phyloP scores from a whole-genome alignment of 768 basidiomycete genomes.

The Brasilioporus rufonigricans region DNA sequence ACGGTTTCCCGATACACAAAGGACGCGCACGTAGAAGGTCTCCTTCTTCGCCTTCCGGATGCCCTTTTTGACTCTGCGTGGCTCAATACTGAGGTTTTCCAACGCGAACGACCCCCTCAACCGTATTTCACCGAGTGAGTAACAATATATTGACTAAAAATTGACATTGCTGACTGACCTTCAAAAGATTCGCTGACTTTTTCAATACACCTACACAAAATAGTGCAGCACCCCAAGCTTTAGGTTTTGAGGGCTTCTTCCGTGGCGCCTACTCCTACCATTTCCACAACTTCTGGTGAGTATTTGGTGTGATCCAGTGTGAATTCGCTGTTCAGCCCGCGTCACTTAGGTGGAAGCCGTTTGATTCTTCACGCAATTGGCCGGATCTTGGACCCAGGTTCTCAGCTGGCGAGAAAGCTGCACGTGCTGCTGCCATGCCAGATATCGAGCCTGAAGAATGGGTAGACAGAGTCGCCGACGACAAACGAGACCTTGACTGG shows the following conservation, averaged over 20 bases:
- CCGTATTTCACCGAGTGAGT: slow-evolving; percentile 86
- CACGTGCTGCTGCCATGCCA: slow-evolving; percentile 45
- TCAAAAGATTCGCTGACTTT: slow-evolving; percentile 76
- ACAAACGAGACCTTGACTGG: slow-evolving; percentile 87
- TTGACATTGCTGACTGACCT: neutral
- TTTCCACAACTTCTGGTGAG: slow-evolving; percentile 91
- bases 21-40: slow-evolving; percentile 81
- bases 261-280: slow-evolving; percentile 94
- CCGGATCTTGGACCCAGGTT: slow-evolving; percentile 89
- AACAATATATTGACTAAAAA: neutral
- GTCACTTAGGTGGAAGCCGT: slow-evolving; percentile 84
- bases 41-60: slow-evolving; percentile 88
- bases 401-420: slow-evolving; percentile 66
- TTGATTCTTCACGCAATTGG: slow-evolving; percentile 91
- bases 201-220: slow-evolving; percentile 75
- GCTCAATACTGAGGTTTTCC: slow-evolving; percentile 91
- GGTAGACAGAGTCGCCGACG: slow-evolving; percentile 50
- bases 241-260: slow-evolving; percentile 96
- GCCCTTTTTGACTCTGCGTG: slow-evolving; percentile 97
- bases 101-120: slow-evolving; percentile 89
- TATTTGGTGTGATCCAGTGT: slow-evolving; percentile 1
- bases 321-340: neutral
- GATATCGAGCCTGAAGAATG: slow-evolving; percentile 34
- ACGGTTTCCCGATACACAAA: slow-evolving; percentile 87
- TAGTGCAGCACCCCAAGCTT: slow-evolving; percentile 79